Evolutionary conservation across 1,139 yeast species (phyloP), one percentile per base, ranked within the genome.

Genomic region (Lodderomyces theae): DNA sequence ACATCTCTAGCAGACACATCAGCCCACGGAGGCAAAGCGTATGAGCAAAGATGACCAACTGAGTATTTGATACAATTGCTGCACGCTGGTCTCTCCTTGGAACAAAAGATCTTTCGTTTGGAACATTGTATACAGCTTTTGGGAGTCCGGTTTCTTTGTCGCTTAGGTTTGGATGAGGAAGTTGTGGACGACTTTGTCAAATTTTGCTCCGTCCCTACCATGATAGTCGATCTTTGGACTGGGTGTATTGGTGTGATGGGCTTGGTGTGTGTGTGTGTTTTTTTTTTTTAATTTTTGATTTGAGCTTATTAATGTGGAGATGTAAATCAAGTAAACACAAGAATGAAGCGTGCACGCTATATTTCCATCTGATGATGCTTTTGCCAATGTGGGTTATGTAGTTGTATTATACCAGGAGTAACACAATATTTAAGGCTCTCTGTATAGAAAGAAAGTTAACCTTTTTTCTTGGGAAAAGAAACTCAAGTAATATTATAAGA

Each of bases 21-120:
- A 11, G 58, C 53, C 77, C 77, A 72, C 23, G 56, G 62, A 0
- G 77, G 77, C 36, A 68, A 74, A 12, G 67, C 42, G 44, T 70
- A 72, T 38, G 64, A 64, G 49, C 77, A 72, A 26, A 68, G 49
- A 50, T 71, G 74, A 23, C 64, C 62, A 21, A 69, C 77, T 5
- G 72, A 71, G 45, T 70, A 68, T 42, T 60, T 60, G 3, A 61
- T 55, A 54, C 77, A 72, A 7, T 74, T 75, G 2, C 72, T 63
- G 51, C 77, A 72, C 2, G 68, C 56, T 2, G 77, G 77, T 41
- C 60, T 58, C 21, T 49, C 63, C 44, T 69, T 69, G 48, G 71
- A 77, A 56, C 77, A 72, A 43, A 67, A 69, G 45, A 72, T 77
- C 51, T 72, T 71, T 22, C 77, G 49, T 43, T 64, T 63, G 44